These are phyloP conservation scores for Roridomyces roridus DNA, from an alignment of 768 basidiomycete species.

Conservation along the genomic window DNA sequence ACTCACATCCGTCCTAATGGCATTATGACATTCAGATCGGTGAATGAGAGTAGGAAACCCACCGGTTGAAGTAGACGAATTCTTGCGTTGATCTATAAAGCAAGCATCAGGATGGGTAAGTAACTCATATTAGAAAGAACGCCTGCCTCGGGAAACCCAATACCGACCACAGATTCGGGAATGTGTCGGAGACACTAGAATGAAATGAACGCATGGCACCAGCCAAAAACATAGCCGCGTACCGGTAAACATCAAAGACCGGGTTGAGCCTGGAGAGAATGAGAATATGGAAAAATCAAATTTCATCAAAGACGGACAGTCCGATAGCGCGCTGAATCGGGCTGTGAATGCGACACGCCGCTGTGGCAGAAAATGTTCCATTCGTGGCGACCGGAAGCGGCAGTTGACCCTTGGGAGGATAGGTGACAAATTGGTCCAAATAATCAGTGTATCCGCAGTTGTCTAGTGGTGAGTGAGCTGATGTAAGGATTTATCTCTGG, in stretches of 20 bases:
- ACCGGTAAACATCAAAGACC: conserved; percentile 62
- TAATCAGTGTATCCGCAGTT: conserved; percentile 67
- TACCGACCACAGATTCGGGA: conserved; percentile 50
- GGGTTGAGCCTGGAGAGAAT: conserved; percentile 49
- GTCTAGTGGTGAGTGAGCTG: too few relatives aligned
- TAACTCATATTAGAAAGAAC: too few relatives aligned
- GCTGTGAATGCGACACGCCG: conserved; percentile 53
- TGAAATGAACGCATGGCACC: not conserved
- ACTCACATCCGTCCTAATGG: conserved; percentile 43
- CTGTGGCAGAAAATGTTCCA: conserved; percentile 45
- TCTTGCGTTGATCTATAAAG: conserved; percentile 61
- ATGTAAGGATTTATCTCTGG: too few relatives aligned
- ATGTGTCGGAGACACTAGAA: conserved; percentile 57
- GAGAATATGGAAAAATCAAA: not conserved
- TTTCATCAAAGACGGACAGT: conserved; percentile 39
- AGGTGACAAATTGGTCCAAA: conserved; percentile 64
- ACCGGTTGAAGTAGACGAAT: conserved; percentile 63
- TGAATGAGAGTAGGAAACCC: conserved; percentile 6
- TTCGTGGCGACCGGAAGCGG: conserved; percentile 61
- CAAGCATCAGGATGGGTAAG: too few relatives aligned
- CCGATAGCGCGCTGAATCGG: conserved; percentile 55
- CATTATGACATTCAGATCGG: conserved; percentile 4
- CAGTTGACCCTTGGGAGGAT: conserved; percentile 65
- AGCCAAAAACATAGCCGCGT: conserved; percentile 1
- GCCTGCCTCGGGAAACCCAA: not conserved